phyloP scores from a whole-genome alignment of 179 eudicot species.

The Monotropa hypopitys region DNA sequence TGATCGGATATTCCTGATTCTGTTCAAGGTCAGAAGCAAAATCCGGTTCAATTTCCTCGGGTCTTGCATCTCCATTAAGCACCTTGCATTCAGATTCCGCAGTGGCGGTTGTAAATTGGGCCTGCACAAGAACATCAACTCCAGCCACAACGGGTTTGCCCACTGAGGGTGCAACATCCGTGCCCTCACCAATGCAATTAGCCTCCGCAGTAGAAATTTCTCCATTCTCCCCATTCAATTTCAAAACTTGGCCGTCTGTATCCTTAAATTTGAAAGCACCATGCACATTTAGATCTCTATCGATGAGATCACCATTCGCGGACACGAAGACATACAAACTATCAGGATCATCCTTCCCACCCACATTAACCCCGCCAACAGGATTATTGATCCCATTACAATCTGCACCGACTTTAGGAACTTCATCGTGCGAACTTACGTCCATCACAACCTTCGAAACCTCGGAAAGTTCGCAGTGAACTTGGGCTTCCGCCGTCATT shows the following conservation, averaged over 20 bases:
- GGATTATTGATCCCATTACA: slow-evolving; percentile 13
- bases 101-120: background rate
- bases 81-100: slow-evolving; percentile 6
- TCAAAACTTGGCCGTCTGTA: slow-evolving; percentile 8
- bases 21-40: slow-evolving; percentile 13
- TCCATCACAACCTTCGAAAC: slow-evolving; percentile 23
- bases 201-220: slow-evolving; percentile 3
- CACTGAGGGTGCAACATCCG: background rate
- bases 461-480: slow-evolving; percentile 14
- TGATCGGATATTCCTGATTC: slow-evolving; percentile 11
- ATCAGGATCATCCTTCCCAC: slow-evolving; percentile 28
- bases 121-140: slow-evolving; percentile 1
- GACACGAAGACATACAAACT: slow-evolving; percentile 34
- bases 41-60: slow-evolving; percentile 4
- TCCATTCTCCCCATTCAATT: slow-evolving; percentile 12
- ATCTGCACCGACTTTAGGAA: slow-evolving; percentile 17
- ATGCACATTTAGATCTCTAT: background rate
- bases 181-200: background rate
- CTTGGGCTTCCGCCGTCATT: slow-evolving; percentile 41
- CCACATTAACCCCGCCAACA: slow-evolving; percentile 9
- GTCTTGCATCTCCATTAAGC: slow-evolving; percentile 9
- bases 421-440: slow-evolving; percentile 37
- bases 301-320: slow-evolving; percentile 22
- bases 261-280: background rate
- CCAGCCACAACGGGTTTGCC: background rate